phyloP scores from a whole-genome alignment of 331 rosid species.

The Cucumis variabilis region DNA sequence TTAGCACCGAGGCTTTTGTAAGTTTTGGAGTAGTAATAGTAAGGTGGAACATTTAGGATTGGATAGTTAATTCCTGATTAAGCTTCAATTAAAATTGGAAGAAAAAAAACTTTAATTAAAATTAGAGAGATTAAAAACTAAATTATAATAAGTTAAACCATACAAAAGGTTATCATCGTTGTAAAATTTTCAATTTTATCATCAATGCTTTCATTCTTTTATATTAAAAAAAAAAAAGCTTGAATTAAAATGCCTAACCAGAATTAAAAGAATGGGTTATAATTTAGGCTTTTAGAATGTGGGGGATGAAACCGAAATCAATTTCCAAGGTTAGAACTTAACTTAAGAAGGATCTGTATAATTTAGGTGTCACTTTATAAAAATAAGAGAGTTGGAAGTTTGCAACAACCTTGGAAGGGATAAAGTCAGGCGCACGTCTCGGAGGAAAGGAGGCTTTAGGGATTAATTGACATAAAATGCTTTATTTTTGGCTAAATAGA shows the following conservation, averaged over 20 bases:
- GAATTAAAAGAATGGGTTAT: background rate
- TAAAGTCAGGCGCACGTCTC: no score
- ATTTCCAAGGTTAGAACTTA: background rate
- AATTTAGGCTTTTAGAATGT: background rate
- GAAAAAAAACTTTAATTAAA: background rate
- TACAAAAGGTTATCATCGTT: background rate
- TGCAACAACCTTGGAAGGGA: no score
- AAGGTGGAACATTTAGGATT: no score
- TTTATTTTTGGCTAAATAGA: no score
- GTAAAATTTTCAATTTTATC: background rate
- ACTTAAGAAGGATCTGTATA: background rate
- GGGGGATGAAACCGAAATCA: background rate
- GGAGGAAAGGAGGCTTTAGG: no score
- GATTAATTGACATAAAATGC: no score
- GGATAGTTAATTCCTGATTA: background rate
- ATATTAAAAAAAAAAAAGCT: no score
- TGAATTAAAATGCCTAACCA: background rate
- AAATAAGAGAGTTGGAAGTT: background rate
- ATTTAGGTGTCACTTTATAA: background rate
- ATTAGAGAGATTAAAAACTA: background rate
- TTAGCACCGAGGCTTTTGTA: background rate
- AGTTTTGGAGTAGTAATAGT: background rate
- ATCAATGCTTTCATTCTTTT: background rate
- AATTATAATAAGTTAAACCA: background rate
- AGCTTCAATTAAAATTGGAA: background rate